Percentiles rank a stretch among this genome's conserved stretches.
These are phyloP conservation scores for Vigna trinervia DNA, from an alignment of 306 rosid species.

Conservation along the genomic window DNA sequence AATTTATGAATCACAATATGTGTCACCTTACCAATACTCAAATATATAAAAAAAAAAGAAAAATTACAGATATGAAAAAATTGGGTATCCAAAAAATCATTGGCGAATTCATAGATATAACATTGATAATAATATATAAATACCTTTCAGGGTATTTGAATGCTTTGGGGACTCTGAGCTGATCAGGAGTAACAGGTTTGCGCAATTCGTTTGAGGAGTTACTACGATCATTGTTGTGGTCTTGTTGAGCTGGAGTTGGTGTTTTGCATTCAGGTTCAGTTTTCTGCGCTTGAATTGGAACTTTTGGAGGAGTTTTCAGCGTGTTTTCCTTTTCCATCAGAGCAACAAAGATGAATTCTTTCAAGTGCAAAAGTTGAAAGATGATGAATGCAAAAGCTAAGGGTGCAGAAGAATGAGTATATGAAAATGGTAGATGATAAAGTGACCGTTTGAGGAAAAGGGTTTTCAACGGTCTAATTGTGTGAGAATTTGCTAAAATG, in stretches of 20 bases:
- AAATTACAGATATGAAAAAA: no score
- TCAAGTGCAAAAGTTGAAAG: no score
- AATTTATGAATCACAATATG: no score
- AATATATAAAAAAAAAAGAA: no score
- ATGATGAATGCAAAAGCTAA: no score
- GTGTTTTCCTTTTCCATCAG: constrained; percentile 66
- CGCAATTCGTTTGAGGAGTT: constrained; percentile 56
- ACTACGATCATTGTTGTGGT: constrained; percentile 30
- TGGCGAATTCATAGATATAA: no score
- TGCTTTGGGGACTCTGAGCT: constrained; percentile 78
- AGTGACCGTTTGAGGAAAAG: constrained; percentile 50
- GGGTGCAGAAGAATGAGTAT: background rate
- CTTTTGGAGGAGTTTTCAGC: constrained; percentile 45
- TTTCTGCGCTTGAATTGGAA: constrained; percentile 47
- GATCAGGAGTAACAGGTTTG: constrained; percentile 66
- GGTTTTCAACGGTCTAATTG: constrained; percentile 56
- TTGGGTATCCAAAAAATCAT: no score
- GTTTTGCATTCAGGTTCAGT: constrained; percentile 49
- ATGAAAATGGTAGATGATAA: background rate
- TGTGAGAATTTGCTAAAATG: background rate
- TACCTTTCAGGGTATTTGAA: constrained; percentile 92
- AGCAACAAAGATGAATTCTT: no score
- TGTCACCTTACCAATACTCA: no score
- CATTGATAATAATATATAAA: background rate
- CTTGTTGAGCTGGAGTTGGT: constrained; percentile 48